phyloP scores from a whole-genome alignment of 139 green algal genomes.

The Limnomonas spitsbergensis region DNA sequence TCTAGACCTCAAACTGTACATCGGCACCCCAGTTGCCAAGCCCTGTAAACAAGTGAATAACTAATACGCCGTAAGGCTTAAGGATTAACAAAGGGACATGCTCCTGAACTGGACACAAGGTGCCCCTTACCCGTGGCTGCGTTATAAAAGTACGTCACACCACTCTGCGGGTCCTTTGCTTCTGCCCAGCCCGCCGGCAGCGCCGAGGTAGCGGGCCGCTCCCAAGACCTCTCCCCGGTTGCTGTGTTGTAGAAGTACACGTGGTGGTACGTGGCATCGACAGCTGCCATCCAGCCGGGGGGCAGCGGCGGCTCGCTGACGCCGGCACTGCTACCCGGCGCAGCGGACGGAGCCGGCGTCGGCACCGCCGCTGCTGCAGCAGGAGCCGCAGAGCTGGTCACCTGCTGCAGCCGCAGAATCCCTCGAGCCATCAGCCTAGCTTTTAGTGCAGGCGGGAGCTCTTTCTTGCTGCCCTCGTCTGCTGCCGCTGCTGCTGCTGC shows the following conservation, averaged over 20 bases:
- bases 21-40: not conserved
- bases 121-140: conserved; percentile 26
- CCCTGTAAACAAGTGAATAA: not conserved
- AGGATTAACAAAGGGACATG: no score
- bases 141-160: conserved; percentile 52
- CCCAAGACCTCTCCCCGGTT: conserved; percentile 56
- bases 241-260: conserved; percentile 54
- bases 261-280: conserved; percentile 61
- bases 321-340: conserved; percentile 8
- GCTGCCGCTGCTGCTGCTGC: not conserved
- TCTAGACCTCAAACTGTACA: not conserved
- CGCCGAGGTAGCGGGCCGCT: conserved; percentile 19
- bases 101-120: not conserved
- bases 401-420: conserved; percentile 44
- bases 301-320: conserved; percentile 41
- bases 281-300: conserved; percentile 60
- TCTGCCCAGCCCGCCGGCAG: conserved; percentile 60
- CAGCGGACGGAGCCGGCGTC: conserved; percentile 4
- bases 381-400: not conserved
- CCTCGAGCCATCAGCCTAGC: conserved; percentile 53
- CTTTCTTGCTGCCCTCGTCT: conserved; percentile 7
- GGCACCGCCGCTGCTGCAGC: conserved; percentile 24
- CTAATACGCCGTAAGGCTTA: not conserved
- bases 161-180: conserved; percentile 40
- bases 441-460: conserved; percentile 57